These are phyloP conservation scores for Didymosphaeria variabile DNA, from an alignment of 2,329 filamentous ascomycete species.

Conservation along the genomic window DNA sequence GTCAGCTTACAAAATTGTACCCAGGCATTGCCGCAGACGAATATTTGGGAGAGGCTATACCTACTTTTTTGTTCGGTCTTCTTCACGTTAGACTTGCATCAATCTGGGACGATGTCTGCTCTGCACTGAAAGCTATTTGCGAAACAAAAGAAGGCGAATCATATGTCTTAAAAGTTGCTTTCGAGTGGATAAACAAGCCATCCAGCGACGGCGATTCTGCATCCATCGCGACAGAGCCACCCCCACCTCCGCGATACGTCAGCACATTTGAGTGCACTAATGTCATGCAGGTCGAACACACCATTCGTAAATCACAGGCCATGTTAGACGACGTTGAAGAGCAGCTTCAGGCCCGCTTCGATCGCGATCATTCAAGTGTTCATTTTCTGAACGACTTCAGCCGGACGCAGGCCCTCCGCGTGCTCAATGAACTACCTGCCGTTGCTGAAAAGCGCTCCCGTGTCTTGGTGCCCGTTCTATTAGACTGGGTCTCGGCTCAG, in stretches of 20 bases:
- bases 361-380: slow-evolving; percentile 67
- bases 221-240: slow-evolving; percentile 15
- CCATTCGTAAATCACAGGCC: slow-evolving; percentile 26
- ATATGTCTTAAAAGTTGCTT: slow-evolving; percentile 73
- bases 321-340: slow-evolving; percentile 47
- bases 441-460: slow-evolving; percentile 88
- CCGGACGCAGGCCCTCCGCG: slow-evolving; percentile 79
- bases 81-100: slow-evolving; percentile 85
- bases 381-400: slow-evolving; percentile 64
- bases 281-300: slow-evolving; percentile 61
- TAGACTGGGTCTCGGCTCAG: slow-evolving; percentile 72
- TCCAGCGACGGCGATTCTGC: slow-evolving; percentile 21
- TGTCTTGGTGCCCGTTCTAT: slow-evolving; percentile 82
- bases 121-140: slow-evolving; percentile 77
- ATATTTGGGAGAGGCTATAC: slow-evolving; percentile 76
- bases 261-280: slow-evolving; percentile 90
- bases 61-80: slow-evolving; percentile 86
- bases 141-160: slow-evolving; percentile 77
- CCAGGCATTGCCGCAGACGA: slow-evolving; percentile 65
- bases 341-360: slow-evolving; percentile 70
- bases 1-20: slow-evolving; percentile 76
- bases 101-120: slow-evolving; percentile 84
- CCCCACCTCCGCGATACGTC: slow-evolving; percentile 46
- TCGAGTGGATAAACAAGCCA: slow-evolving; percentile 72
- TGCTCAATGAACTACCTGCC: slow-evolving; percentile 76